Evolutionary conservation across 179 eudicot genomes (phyloP), one percentile per base, ranked within the genome.

Genomic region (Beta lomatogona): DNA sequence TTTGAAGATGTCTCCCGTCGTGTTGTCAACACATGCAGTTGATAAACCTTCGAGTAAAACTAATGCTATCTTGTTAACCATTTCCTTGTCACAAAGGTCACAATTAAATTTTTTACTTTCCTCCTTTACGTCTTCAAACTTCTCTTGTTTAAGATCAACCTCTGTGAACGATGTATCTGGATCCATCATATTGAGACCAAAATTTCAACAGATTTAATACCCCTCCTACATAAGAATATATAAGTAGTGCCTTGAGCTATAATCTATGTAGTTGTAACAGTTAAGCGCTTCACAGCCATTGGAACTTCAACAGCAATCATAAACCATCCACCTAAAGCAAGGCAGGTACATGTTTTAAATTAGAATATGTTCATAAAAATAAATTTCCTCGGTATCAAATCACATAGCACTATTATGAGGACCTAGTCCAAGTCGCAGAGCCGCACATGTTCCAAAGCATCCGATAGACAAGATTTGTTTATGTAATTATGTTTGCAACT

Each of bases 1-100:
- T 66, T 70, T 88, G 85, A 96, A 94, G 63, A 96, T 84, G 82
- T 86, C 97, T 46, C 99, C 98, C 6, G 92, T 89, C 8, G 99
- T 96, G 91, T 89, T 92, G 87, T 96, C 99, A 75, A 96, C 89
- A 88, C 98, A 93, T 10, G 97, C 98, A 16, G 97, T 87, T 50
- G 96, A 94, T 81, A 96, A 88, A 46, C 99, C 99, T 52, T 91
- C 92, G 46, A 93, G 90, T 73, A 96, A 84, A 21, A 84, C 88
- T 66, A 89, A 86, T 65, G 97, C 98, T 80, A 94, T 88, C 88
- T 91, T 96, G 87, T 88, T 87, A 81, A 89, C 89, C 78, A 93
- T 73, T 78, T 94, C 94, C 54, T 91, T 83, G 72, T 96, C 98
- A 58, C 74, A 90, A 77, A 93, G 91, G 81, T 88, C 92, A 87